phyloP scores from a whole-genome alignment of 768 basidiomycete genomes.

The Boletus patriciae region DNA sequence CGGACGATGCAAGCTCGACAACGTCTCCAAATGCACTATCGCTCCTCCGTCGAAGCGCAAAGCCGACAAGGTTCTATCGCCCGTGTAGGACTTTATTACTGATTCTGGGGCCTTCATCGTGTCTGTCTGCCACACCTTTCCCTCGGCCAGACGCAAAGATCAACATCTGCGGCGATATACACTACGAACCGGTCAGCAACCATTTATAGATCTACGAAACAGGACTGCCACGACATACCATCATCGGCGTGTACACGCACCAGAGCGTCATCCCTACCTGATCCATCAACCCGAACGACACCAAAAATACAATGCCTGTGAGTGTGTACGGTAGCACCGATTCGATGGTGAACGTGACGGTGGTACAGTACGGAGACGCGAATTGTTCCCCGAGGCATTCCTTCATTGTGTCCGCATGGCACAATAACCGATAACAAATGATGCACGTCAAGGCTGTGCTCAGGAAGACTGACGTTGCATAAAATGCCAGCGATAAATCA shows the following conservation, averaged over 20 bases:
- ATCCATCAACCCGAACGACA: neutral
- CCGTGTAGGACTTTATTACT: too few species aligned
- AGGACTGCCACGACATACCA: neutral
- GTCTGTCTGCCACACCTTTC: neutral
- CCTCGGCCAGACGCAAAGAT: neutral
- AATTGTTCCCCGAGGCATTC: conserved; percentile 2
- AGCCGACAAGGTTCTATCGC: too few species aligned
- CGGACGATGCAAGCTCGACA: too few species aligned
- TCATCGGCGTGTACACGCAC: conserved; percentile 3
- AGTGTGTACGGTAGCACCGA: conserved; percentile 10
- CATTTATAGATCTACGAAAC: neutral
- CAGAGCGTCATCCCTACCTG: neutral
- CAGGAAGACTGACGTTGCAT: neutral
- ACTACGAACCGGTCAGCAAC: neutral
- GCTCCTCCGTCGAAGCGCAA: too few species aligned
- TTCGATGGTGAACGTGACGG: conserved; percentile 8
- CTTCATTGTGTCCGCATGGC: neutral
- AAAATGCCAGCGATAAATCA: conserved; percentile 2
- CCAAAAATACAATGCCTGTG: conserved; percentile 4
- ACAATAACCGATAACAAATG: conserved; percentile 2
- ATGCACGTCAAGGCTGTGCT: conserved; percentile 5
- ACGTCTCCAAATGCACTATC: too few species aligned
- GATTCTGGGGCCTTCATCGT: too few species aligned
- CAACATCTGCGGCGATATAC: neutral
- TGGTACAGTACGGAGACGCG: conserved; percentile 2